Conservation (phyloP, 139 green algal genomes). For the Chlamydomonas schloesseri region DNA sequence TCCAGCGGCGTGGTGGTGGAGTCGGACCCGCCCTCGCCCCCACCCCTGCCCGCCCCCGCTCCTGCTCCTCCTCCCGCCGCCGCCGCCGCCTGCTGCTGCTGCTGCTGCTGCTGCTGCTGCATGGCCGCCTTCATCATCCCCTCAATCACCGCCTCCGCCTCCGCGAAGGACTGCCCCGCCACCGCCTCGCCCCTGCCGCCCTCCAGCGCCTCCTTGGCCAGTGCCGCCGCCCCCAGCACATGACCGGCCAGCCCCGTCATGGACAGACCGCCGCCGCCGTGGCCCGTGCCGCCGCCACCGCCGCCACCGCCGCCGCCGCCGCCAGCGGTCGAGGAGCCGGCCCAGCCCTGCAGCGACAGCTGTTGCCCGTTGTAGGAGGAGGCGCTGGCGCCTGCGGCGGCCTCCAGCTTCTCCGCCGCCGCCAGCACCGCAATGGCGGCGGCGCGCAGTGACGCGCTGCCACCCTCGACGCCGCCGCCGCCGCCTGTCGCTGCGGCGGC, state of each 20-base stretch:
- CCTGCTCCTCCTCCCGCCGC: background rate
- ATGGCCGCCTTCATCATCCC: background rate
- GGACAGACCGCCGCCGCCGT: no score
- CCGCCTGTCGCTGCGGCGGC: background rate
- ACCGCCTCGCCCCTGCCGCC: no score
- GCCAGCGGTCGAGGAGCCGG: background rate
- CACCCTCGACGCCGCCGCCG: background rate
- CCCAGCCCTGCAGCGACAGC: slow-evolving; percentile 23
- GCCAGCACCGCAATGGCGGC: background rate
- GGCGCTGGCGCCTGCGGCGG: background rate
- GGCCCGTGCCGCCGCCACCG: no score
- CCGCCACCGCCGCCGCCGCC: no score
- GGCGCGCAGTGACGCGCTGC: background rate
- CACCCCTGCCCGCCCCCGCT: no score
- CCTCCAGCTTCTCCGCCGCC: background rate
- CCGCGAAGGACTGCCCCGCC: background rate
- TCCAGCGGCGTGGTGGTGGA: background rate
- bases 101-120: no score
- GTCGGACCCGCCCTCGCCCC: no score
- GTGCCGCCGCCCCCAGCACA: background rate
- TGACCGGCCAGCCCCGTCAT: background rate
- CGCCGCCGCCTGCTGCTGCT: no score
- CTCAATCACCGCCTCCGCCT: background rate
- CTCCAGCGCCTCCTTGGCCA: background rate
- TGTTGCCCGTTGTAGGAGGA: background rate